Conservation (phyloP, 345 rosid genomes). For the Nasturtium officinale region DNA sequence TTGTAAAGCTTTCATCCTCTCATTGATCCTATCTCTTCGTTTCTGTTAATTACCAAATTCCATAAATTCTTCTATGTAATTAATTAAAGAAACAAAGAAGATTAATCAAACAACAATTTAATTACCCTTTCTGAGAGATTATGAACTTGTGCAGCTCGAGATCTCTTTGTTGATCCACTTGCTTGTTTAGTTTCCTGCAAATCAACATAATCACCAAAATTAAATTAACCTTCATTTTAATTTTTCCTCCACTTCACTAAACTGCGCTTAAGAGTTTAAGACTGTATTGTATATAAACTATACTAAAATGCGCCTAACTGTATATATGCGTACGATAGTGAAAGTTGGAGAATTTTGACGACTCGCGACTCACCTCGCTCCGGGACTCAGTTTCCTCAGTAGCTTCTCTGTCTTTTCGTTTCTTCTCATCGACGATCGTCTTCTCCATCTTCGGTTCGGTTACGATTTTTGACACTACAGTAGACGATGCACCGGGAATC, state of each 20-base stretch:
- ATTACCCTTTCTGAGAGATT: slow-evolving; percentile 92
- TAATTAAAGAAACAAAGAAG: neutral
- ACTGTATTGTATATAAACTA: too few relatives aligned
- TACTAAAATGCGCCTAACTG: slow-evolving; percentile 21
- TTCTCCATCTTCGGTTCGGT: slow-evolving; percentile 46
- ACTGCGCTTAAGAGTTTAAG: neutral
- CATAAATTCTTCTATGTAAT: neutral
- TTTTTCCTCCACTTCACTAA: neutral
- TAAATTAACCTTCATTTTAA: too few relatives aligned
- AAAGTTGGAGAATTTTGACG: neutral
- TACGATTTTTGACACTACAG: slow-evolving; percentile 59
- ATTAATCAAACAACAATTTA: neutral
- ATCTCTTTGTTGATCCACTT: slow-evolving; percentile 70
- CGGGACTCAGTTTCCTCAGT: slow-evolving; percentile 54
- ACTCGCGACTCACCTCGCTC: slow-evolving; percentile 64
- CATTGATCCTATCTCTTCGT: slow-evolving; percentile 84
- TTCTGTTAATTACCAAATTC: slow-evolving; percentile 48
- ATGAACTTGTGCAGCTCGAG: slow-evolving; percentile 95
- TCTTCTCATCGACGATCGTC: slow-evolving; percentile 52
- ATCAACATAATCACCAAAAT: too few relatives aligned
- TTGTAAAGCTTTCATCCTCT: slow-evolving; percentile 78
- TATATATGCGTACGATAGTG: slow-evolving; percentile 32
- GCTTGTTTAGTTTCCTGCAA: slow-evolving; percentile 51
- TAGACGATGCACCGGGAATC: slow-evolving; percentile 53
- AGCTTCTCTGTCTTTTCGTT: slow-evolving; percentile 67